Conservation (phyloP, 805 yeast species). For the Nematodospora valgi region DNA sequence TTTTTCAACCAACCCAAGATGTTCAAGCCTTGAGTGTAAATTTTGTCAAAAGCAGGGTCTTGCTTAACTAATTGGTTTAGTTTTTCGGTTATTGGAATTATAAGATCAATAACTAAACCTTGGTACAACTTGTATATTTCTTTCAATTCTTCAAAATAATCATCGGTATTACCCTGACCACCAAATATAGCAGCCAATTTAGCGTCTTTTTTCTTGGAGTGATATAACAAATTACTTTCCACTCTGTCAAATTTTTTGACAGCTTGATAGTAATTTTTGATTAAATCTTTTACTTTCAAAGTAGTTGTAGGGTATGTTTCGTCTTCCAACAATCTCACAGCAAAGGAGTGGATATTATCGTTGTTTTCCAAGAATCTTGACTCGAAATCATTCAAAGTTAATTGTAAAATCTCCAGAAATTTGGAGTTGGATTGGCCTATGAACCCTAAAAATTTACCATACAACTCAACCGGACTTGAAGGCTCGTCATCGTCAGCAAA, state of each 20-base stretch:
- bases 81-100: constrained; percentile 64
- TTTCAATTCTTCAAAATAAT: constrained; percentile 93
- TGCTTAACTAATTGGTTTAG: constrained; percentile 66
- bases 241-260: constrained; percentile 23
- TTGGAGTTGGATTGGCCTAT: constrained; percentile 51
- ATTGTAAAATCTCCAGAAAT: constrained; percentile 65
- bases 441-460: constrained; percentile 80
- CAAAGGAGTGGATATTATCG: constrained; percentile 84
- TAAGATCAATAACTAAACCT: constrained; percentile 66
- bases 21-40: constrained; percentile 92
- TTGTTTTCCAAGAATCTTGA: constrained; percentile 53
- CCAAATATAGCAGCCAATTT: constrained; percentile 85
- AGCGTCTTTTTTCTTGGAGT: constrained; percentile 49
- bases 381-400: constrained; percentile 81
- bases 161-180: constrained; percentile 98
- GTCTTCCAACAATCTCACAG: constrained; percentile 58
- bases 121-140: constrained; percentile 76
- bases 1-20: constrained; percentile 81
- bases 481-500: constrained; percentile 88
- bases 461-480: constrained; percentile 76
- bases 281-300: constrained; percentile 66
- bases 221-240: constrained; percentile 54
- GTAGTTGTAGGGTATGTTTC: constrained; percentile 59
- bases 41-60: constrained; percentile 75
- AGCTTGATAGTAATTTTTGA: constrained; percentile 68